Percentiles rank a stretch among this genome's conserved stretches.
These are phyloP conservation scores for Cenococcum geophilum DNA, from an alignment of 495 filamentous ascomycete genomes.

Conservation along the genomic window DNA sequence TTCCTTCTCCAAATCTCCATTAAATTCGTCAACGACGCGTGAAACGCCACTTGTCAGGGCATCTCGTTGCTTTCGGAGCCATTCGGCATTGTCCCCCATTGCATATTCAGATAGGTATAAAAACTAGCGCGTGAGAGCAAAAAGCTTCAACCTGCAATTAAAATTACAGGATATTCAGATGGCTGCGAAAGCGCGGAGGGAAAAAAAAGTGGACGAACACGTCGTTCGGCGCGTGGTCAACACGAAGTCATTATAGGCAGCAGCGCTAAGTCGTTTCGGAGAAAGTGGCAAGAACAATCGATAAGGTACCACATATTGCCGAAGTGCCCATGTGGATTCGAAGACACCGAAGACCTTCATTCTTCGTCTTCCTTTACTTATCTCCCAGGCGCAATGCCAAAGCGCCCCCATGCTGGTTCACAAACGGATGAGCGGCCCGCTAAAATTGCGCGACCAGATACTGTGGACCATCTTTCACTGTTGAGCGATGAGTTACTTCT, in stretches of 20 bases:
- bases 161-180: background rate
- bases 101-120: background rate
- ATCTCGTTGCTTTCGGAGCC: conserved; percentile 12
- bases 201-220: background rate
- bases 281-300: background rate
- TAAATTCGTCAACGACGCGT: conserved; percentile 20
- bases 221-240: background rate
- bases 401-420: conserved; percentile 19
- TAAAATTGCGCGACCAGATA: conserved; percentile 28
- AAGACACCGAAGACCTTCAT: background rate
- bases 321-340: background rate
- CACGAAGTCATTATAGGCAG: conserved; percentile 20
- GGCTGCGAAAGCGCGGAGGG: background rate
- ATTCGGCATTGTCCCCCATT: conserved; percentile 16
- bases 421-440: conserved; percentile 7
- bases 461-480: conserved; percentile 48
- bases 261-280: background rate
- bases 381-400: conserved; percentile 9
- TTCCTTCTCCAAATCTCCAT: conserved; percentile 4
- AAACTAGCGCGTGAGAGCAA: background rate
- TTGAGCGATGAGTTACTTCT: conserved; percentile 86
- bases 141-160: background rate
- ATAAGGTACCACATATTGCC: background rate
- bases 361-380: background rate
- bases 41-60: conserved; percentile 8